phyloP scores from a whole-genome alignment of 305 asterid genomes.

The Andrographis paniculata region DNA sequence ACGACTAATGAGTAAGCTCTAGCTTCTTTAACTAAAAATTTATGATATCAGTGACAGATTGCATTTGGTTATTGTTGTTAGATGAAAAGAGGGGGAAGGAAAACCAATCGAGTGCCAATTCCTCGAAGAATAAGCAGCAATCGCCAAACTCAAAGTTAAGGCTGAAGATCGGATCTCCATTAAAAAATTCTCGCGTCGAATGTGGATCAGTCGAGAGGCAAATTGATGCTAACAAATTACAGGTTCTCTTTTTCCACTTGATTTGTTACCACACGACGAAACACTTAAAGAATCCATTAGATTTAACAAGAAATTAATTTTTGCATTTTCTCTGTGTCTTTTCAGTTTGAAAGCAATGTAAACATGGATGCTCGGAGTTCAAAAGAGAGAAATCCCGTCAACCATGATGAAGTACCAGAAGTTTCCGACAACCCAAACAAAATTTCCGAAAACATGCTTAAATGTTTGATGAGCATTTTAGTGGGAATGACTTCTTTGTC shows the following conservation, averaged over 20 bases:
- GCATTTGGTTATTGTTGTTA: constrained; percentile 15
- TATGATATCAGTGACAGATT: neutral
- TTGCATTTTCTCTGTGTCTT: too few relatives aligned
- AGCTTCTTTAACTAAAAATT: neutral
- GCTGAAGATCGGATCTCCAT: constrained; percentile 28
- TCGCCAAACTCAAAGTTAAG: constrained; percentile 27
- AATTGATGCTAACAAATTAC: constrained; percentile 32
- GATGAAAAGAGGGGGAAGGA: constrained; percentile 55
- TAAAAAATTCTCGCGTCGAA: constrained; percentile 33
- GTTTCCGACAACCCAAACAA: constrained; percentile 39
- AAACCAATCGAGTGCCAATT: constrained; percentile 29
- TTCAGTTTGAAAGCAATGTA: constrained; percentile 34
- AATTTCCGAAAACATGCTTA: constrained; percentile 56
- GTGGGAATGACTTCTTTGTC: constrained; percentile 44
- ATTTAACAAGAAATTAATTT: constrained; percentile 4
- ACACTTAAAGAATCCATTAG: constrained; percentile 4
- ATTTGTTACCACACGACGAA: neutral
- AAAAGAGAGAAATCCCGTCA: constrained; percentile 21
- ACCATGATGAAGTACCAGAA: constrained; percentile 20
- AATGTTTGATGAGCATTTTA: constrained; percentile 52
- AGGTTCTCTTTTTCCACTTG: constrained; percentile 19
- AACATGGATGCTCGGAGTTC: constrained; percentile 25
- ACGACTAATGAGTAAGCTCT: neutral
- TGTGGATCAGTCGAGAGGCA: constrained; percentile 27
- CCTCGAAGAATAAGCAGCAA: constrained; percentile 35